Base-by-base conservation (phyloP, 2,329 filamentous ascomycete species). In the Fusarium setosum region DNA sequence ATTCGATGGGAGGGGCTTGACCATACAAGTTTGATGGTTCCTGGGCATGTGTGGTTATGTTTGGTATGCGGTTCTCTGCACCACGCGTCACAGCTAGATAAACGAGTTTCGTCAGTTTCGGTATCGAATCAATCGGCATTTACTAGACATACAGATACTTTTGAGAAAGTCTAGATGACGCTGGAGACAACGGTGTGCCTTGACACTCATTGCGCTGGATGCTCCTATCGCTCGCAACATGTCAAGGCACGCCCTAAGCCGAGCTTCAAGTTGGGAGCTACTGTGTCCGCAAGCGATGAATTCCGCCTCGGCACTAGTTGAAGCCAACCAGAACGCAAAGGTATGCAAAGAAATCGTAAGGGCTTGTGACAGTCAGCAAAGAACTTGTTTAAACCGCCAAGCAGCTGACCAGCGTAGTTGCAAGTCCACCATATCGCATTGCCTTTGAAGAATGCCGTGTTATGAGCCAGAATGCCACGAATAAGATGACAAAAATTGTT, bases 351-450 rank as follows among this genome's bases (percentile, higher is more conserved):
- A 70, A 4, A 69, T 63, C 2, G 73, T 73, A 4, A 75, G 59
- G 20, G 65, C 73, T 75, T 85, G 70, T 74, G 5, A 29, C 10
- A 5, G 17, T 48, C 41, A 54, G n/a, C 18, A n/a, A 24, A 29
- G 5, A 13, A 35, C 9, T 15, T 26, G 9, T 8, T 38, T 38
- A n/a, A 6, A 17, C 15, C 15, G 15, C 1, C 7, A n/a, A 38
- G 18, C 35, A 38, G n/a, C 72, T 47, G 56, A 74, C 74, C 65
- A 38, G 65, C 69, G 41, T 74, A 76, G 49, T 76, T 76, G 35
- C 72, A 74, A 8, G 68, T 70, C 74, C 74, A 76, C 74, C 74
- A 76, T 11, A 70, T 61, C 1, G 72, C 70, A 42, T 76, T 75
- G 8, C 59, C 23, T 18, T 64, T 67, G 34, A 74, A 47, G 48